Base-by-base conservation (phyloP, 768 basidiomycete species). In the Asterophora parasitica region DNA sequence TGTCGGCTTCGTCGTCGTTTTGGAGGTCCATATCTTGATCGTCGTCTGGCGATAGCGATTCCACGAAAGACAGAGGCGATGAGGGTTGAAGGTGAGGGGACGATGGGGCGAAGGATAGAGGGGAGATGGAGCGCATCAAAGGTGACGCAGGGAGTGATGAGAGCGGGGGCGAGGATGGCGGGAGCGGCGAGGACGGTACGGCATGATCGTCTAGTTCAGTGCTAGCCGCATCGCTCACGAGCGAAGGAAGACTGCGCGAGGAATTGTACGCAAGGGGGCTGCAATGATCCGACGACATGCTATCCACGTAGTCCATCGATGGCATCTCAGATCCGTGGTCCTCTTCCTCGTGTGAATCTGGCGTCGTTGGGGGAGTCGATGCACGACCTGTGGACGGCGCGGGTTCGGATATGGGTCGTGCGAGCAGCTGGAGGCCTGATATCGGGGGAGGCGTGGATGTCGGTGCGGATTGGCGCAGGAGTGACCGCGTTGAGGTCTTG, bases 151-250 rank as follows among this genome's bases (percentile, higher is more conserved):
- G 60, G 30, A 57, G 54, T 19, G 71, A 68, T 0, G 76, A 76
- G 23, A 69, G 55, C 4, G 69, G 65, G 16, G 75, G 74, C 2
- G 76, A 75, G 11, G 76, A 76, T 11, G 75, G 69, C 5, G 67
- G 71, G 23, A 68, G 57, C 17, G 54, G 55, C 10, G 60, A 57
- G 7, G 58, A 54, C 3, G 49, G 41, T 4, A n/a, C 43, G 1
- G 32, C 28, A 17, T 52, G 48, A 15, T 58, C 61, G n/a, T 68
- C 67, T 10, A 45, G 53, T 16, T 64, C 68, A 42, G 58, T 48
- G 39, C 65, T 69, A 40, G 62, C 67, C 26, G 62, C 61, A 47
- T 66, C 67, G 26, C 60, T 64, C 40, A 59, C 55, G 20, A 65
- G 53, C n/a, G 65, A 60, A 8, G 65, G 66, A 7, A 64, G 40